Base-by-base conservation (phyloP, 176 grass and related monocot genomes). In the Thinopyrum elongatum region DNA sequence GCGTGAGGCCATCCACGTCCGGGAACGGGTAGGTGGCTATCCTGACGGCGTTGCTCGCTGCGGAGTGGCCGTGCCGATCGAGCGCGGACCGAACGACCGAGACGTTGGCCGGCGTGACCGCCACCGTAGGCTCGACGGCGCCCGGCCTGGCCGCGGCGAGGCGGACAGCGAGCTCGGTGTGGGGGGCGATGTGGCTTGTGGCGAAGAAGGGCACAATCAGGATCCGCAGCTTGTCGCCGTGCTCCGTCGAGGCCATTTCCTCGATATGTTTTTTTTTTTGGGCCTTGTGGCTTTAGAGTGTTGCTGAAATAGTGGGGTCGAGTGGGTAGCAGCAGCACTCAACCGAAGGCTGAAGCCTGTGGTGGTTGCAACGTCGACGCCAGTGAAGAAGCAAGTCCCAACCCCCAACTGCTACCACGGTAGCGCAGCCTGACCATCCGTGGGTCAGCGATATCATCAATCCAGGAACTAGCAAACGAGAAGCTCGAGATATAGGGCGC, bases 151-250 rank as follows among this genome's bases (percentile, higher is more conserved):
- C 81, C 1, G 30, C 31, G 10, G 70, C 42, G 41, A 87, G 85
- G 42, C 49, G 70, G 79, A 76, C 19, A 2, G 86, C 86, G 79
- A 88, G 14, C 58, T 91, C 85, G 3, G 76, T 33, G 70, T 31
- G 39, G 14, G 0, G 86, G 86, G 25, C 31, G 31, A 87, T 82
- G 61, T 87, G 86, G 79, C 86, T 87, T 2, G 70, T 42, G 4
- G 86, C 86, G 70, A 87, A 76, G 79, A 87, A 87, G 4, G 86
- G 86, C 1, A 87, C 3, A 17, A 76, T 60, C 0, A 87, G 23
- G 86, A 87, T 4, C 17, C 61, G 70, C 8, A 87, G 17, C 70
- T 59, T 82, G 11, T 57, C 67, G 42, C 44, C 65, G 3, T 21
- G 78, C 79, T 75, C 36, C 4, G 17, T 25, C 6, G 85, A 64